These are phyloP conservation scores for Rhizoctonia solani DNA, from an alignment of 1,284 basidiomycete genomes.

Conservation along the genomic window DNA sequence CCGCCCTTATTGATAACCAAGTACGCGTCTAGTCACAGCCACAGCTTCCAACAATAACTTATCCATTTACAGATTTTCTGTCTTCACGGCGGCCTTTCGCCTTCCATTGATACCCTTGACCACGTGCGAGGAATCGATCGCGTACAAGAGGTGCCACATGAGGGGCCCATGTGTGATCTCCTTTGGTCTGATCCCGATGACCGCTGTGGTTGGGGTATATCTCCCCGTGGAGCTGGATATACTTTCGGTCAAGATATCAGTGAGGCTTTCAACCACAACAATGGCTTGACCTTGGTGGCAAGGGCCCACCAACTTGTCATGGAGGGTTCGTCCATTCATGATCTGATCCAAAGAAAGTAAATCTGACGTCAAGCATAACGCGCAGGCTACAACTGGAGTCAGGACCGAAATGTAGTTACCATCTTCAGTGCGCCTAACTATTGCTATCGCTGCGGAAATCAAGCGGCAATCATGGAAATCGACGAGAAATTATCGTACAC, in stretches of 20 bases:
- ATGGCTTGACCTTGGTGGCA: conserved; percentile 94
- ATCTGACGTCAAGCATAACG: conserved; percentile 18
- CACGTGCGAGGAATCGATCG: conserved; percentile 98
- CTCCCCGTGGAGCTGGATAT: conserved; percentile 97
- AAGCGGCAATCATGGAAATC: conserved; percentile 99
- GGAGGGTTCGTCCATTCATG: conserved; percentile 69
- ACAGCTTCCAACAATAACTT: neutral
- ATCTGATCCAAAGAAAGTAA: neutral
- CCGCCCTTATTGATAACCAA: conserved; percentile 98
- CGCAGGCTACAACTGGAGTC: conserved; percentile 91
- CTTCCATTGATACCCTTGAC: conserved; percentile 99
- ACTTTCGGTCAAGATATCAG: conserved; percentile 99
- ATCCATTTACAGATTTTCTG: conserved; percentile 88
- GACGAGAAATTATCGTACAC: conserved; percentile 97
- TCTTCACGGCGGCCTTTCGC: conserved; percentile 96
- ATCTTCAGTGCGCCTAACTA: conserved; percentile 99
- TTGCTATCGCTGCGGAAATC: conserved; percentile 99
- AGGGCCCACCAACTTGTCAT: conserved; percentile 97
- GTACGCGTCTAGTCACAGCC: conserved; percentile 55
- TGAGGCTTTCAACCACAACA: conserved; percentile 98
- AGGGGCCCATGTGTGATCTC: conserved; percentile 99
- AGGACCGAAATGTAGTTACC: conserved; percentile 99
- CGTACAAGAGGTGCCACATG: conserved; percentile 98
- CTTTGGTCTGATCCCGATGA: conserved; percentile 99
- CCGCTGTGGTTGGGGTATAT: conserved; percentile 99